Conservation (phyloP, 805 yeast genomes). For the Candida schatavii region DNA sequence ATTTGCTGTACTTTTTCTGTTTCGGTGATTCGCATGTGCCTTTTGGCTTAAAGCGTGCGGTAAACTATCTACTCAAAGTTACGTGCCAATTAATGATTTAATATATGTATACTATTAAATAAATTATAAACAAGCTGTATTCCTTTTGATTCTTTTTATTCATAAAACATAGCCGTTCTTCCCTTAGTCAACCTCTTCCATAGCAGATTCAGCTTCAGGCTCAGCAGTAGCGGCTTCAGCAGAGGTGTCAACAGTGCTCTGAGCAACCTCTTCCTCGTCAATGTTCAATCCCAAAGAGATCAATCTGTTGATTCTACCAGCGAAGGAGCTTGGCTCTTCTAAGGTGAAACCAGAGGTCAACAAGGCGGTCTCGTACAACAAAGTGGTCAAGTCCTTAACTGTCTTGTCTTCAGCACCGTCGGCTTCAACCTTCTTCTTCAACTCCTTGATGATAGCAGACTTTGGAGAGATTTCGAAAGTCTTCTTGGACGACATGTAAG, state of each 20-base stretch:
- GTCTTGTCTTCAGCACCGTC: conserved; percentile 98
- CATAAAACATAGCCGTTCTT: neutral
- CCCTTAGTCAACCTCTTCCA: conserved; percentile 97
- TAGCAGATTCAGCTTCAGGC: conserved; percentile 84
- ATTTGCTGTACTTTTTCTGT: too few relatives aligned
- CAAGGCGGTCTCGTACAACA: conserved; percentile 96
- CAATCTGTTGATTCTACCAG: conserved; percentile 96
- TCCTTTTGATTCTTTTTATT: neutral
- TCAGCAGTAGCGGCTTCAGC: conserved; percentile 50
- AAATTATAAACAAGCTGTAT: conserved; percentile 3
- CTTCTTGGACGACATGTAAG: conserved; percentile 99
- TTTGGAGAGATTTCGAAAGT: conserved; percentile 98
- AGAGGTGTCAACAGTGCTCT: conserved; percentile 48
- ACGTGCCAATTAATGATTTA: too few relatives aligned
- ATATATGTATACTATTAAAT: conserved; percentile 1
- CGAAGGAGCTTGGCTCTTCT: conserved; percentile 97
- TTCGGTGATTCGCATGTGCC: too few relatives aligned
- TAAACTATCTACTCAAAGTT: too few relatives aligned
- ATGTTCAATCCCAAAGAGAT: conserved; percentile 97
- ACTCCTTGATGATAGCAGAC: conserved; percentile 92
- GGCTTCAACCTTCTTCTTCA: conserved; percentile 92
- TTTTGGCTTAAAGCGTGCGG: too few relatives aligned
- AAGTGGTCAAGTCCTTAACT: conserved; percentile 94
- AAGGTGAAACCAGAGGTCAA: conserved; percentile 98
- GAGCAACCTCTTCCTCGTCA: conserved; percentile 76